These are phyloP conservation scores for Colletotrichum eleusines DNA, from an alignment of 2,329 filamentous ascomycete species.

Conservation along the genomic window DNA sequence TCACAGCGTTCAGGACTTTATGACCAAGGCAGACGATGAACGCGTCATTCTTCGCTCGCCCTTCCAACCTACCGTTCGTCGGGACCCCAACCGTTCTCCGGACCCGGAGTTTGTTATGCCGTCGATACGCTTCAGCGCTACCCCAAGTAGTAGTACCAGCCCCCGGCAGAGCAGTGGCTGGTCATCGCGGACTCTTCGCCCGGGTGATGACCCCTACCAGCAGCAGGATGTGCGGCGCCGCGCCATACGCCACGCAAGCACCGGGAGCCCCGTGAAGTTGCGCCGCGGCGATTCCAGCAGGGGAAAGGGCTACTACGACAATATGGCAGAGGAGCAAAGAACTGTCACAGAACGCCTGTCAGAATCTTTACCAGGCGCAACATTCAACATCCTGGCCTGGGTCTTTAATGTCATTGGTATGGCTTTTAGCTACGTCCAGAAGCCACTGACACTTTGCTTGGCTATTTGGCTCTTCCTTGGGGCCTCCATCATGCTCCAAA, in stretches of 20 bases:
- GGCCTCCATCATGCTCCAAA: slow-evolving; percentile 69
- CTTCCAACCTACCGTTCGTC: slow-evolving; percentile 64
- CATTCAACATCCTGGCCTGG: slow-evolving; percentile 62
- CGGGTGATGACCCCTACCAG: slow-evolving; percentile 45
- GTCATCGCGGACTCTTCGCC: slow-evolving; percentile 51
- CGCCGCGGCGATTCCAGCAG: slow-evolving; percentile 38
- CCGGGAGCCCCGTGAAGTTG: slow-evolving; percentile 46
- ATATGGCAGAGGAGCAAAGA: slow-evolving; percentile 5
- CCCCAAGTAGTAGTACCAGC: slow-evolving; percentile 42
- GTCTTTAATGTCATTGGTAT: slow-evolving; percentile 67
- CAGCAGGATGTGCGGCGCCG: slow-evolving; percentile 48
- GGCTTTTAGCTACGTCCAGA: slow-evolving; percentile 72
- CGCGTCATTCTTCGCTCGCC: slow-evolving; percentile 66
- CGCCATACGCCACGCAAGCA: slow-evolving; percentile 38
- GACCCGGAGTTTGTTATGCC: slow-evolving; percentile 69
- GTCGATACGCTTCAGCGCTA: slow-evolving; percentile 53
- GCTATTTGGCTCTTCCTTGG: slow-evolving; percentile 72
- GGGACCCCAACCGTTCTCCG: slow-evolving; percentile 53
- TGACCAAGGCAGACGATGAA: slow-evolving; percentile 66
- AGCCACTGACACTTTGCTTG: slow-evolving; percentile 71
- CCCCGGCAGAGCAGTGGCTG: slow-evolving; percentile 52
- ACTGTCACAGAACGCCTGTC: slow-evolving; percentile 50
- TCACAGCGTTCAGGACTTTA: slow-evolving; percentile 66
- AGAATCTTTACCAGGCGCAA: slow-evolving; percentile 52
- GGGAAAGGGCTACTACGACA: slow-evolving; percentile 21